phyloP scores from a whole-genome alignment of 2,329 filamentous ascomycete species.

The Penicillium olsonii region DNA sequence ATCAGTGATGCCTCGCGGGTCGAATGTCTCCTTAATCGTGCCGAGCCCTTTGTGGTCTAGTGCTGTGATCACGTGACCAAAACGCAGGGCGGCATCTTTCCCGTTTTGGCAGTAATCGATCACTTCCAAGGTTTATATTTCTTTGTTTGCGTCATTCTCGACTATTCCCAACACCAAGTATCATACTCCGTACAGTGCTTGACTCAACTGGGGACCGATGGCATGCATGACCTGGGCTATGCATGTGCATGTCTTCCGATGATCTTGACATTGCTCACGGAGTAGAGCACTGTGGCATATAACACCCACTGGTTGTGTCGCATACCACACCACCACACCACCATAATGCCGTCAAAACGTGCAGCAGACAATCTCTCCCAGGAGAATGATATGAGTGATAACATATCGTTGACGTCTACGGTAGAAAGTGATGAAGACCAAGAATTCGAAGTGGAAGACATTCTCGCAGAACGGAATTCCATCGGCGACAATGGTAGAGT shows the following conservation, averaged over 20 bases:
- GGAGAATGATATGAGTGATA: constrained; percentile 40
- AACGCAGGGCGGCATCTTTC: constrained; percentile 7
- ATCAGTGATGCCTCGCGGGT: constrained; percentile 18
- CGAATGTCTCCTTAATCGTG: constrained; percentile 22
- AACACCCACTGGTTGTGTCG: too few species aligned
- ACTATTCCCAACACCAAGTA: too few species aligned
- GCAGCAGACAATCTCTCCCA: constrained; percentile 22
- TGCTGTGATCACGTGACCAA: constrained; percentile 18
- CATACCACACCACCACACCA: too few species aligned
- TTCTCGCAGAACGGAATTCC: constrained; percentile 50
- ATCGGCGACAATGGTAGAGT: constrained; percentile 22
- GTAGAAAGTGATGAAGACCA: constrained; percentile 42
- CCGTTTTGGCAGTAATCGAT: constrained; percentile 1
- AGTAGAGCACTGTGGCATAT: too few species aligned
- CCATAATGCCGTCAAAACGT: too few species aligned
- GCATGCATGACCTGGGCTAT: too few species aligned
- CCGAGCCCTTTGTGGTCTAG: constrained; percentile 10
- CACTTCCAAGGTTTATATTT: background rate
- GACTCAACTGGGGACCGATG: too few species aligned
- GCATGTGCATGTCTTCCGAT: too few species aligned
- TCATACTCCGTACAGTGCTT: too few species aligned
- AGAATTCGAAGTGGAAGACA: constrained; percentile 57
- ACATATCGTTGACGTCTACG: constrained; percentile 61
- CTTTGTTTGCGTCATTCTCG: too few species aligned
- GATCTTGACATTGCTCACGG: too few species aligned